phyloP scores from a whole-genome alignment of 805 yeast species.

The Maudiozyma bulderi region DNA sequence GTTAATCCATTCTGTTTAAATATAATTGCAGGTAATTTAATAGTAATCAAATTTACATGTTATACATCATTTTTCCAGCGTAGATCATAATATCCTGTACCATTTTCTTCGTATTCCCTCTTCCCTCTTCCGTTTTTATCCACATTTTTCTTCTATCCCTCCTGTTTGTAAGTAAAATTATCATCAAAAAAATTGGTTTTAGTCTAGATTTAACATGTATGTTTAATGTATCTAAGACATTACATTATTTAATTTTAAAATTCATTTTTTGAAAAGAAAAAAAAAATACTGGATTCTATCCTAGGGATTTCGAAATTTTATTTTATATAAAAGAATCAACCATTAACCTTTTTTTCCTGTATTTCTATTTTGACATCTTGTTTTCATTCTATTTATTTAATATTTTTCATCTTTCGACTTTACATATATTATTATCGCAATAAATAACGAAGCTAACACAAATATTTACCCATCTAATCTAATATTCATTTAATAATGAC shows the following conservation, averaged over 20 bases:
- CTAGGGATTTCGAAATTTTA: too few relatives aligned
- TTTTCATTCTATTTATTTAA: too few relatives aligned
- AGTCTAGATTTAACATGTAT: neutral
- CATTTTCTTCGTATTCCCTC: neutral
- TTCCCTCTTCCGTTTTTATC: neutral
- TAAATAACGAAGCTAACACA: neutral
- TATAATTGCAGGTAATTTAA: neutral
- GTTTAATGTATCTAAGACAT: too few relatives aligned
- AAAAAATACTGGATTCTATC: too few relatives aligned
- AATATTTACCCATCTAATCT: neutral
- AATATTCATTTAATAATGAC: neutral
- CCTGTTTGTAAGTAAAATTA: neutral
- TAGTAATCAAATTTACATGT: neutral
- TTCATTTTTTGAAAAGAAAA: too few relatives aligned
- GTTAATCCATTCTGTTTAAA: neutral
- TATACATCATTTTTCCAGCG: neutral
- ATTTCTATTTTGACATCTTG: too few relatives aligned
- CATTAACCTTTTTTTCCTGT: too few relatives aligned
- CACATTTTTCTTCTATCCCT: neutral
- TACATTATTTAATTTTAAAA: too few relatives aligned
- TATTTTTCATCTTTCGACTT: too few relatives aligned
- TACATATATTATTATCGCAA: too few relatives aligned
- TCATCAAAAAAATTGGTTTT: neutral
- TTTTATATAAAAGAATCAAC: too few relatives aligned
- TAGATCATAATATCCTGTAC: neutral